Evolutionary conservation across 768 basidiomycete species (phyloP).

Genomic region (Gymnopilus junonius): DNA sequence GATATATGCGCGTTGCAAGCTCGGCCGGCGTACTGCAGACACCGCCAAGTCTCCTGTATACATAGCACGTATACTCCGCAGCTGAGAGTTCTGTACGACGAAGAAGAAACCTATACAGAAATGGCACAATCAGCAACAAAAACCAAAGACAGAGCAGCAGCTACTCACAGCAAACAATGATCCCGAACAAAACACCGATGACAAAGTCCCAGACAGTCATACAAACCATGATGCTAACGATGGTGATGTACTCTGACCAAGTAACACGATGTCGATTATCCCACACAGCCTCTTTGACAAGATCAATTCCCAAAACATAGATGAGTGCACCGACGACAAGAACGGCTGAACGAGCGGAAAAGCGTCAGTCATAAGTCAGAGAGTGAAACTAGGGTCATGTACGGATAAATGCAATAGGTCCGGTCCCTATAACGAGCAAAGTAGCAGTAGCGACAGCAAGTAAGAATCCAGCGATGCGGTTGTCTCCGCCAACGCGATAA

Average conservation of each 20-base stretch:
- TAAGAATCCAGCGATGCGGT: conserved; percentile 82
- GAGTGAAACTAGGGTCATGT: conserved; percentile 30
- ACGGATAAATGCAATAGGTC: conserved; percentile 93
- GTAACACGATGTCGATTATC: conserved; percentile 91
- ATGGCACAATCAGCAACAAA: neutral
- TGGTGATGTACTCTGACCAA: conserved; percentile 81
- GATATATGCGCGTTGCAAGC: conserved; percentile 86
- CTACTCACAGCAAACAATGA: conserved; percentile 83
- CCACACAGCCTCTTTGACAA: conserved; percentile 96
- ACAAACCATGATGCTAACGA: conserved; percentile 82
- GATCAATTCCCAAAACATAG: conserved; percentile 92
- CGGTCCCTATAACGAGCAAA: conserved; percentile 82
- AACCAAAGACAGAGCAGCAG: neutral
- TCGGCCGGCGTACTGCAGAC: conserved; percentile 91
- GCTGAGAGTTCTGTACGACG: conserved; percentile 91
- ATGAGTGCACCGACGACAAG: conserved; percentile 92
- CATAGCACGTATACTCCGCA: conserved; percentile 81
- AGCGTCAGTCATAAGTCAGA: neutral
- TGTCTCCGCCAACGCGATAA: conserved; percentile 92
- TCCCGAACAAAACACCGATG: conserved; percentile 89
- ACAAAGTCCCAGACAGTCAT: conserved; percentile 98
- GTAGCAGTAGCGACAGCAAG: conserved; percentile 75
- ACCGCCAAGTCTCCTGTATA: conserved; percentile 84
- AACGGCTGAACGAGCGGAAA: conserved; percentile 57
- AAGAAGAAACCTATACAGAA: conserved; percentile 79